Evolutionary conservation across 1,139 yeast genomes (phyloP), one percentile per base, ranked within the genome.

Genomic region (Taphrina sp.): DNA sequence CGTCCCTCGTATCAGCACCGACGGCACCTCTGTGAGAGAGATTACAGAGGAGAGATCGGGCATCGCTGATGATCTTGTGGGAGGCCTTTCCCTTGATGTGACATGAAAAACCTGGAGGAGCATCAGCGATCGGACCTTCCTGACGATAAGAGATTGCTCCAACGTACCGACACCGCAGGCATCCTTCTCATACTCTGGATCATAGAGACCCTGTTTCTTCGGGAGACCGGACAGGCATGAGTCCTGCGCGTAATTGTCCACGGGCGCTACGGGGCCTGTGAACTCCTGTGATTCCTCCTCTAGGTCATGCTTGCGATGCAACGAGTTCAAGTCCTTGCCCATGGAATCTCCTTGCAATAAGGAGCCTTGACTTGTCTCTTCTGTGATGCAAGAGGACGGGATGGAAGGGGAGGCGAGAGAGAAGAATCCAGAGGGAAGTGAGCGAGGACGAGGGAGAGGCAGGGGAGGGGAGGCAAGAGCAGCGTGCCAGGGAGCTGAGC

Each of bases 21-120:
- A 90, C 96, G 47, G 98, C 98, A 68, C 98, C 98, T 74, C 98
- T 81, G 71, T 92, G 98, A 61, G 96, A 86, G 97, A 92, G 92
- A 72, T 92, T 92, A 75, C 97, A 90, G 60, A 92, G 81, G 67
- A 92, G 76, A 67, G 80, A 81, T 64, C 82, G 76, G 34, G 66
- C 96, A 73, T 92, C 97, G 44, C 95, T 83, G 60, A 92, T 92
- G 63, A 90, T 89, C 70, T 90, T 89, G 75, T 92, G 98, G 52
- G 95, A 85, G 16, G 82, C 80, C 38, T 75, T 69, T 59, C 97
- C 97, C 70, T 89, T 87, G 73, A 90, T 85, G 74, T 90, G 89
- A 71, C 96, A 88, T 47, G 95, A 87, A 72, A 92, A 92, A 60
- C 58, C 54, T 45, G 20, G 14, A n/a, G n/a, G n/a, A n/a, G n/a